A percentile compares a stretch with the other conserved stretches of the same genome.
phyloP scores from a whole-genome alignment of 1,139 yeast species.

The Geotrichum fermentans region DNA sequence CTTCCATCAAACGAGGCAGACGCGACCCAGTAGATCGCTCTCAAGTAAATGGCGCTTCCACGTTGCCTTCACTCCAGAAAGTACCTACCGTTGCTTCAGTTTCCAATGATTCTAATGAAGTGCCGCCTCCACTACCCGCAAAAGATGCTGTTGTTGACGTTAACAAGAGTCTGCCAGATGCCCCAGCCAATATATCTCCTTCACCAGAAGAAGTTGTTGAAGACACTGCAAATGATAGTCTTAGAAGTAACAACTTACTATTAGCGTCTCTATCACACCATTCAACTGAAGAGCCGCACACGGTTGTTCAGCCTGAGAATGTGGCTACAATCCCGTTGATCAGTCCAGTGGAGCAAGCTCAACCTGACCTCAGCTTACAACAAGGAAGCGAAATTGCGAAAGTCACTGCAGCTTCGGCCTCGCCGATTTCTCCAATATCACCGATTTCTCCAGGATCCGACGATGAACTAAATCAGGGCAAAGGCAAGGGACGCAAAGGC shows the following conservation, averaged over 20 bases:
- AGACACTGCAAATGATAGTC: too few relatives aligned
- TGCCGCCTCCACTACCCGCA: slow-evolving; percentile 8
- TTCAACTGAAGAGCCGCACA: too few relatives aligned
- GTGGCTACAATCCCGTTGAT: too few relatives aligned
- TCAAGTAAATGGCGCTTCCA: neutral
- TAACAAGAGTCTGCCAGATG: neutral
- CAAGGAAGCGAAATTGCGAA: too few relatives aligned
- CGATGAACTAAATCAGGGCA: slow-evolving; percentile 15
- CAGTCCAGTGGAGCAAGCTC: too few relatives aligned
- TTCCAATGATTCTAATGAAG: slow-evolving; percentile 9
- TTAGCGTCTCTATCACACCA: too few relatives aligned
- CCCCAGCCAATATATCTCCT: too few relatives aligned
- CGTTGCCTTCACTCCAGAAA: neutral
- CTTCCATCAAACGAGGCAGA: slow-evolving; percentile 25
- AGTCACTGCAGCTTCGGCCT: neutral
- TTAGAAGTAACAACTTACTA: too few relatives aligned
- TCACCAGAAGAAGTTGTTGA: too few relatives aligned
- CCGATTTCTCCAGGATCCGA: slow-evolving; percentile 11
- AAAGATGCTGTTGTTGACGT: neutral
- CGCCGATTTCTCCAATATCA: slow-evolving; percentile 8
- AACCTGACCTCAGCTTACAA: too few relatives aligned
- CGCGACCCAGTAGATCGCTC: slow-evolving; percentile 14
- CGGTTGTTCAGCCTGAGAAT: too few relatives aligned
- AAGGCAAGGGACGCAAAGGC: slow-evolving; percentile 22
- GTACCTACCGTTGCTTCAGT: neutral